Evolutionary conservation across 495 filamentous ascomycete genomes (phyloP).

Genomic region (Annulohypoxylon moriforme): DNA sequence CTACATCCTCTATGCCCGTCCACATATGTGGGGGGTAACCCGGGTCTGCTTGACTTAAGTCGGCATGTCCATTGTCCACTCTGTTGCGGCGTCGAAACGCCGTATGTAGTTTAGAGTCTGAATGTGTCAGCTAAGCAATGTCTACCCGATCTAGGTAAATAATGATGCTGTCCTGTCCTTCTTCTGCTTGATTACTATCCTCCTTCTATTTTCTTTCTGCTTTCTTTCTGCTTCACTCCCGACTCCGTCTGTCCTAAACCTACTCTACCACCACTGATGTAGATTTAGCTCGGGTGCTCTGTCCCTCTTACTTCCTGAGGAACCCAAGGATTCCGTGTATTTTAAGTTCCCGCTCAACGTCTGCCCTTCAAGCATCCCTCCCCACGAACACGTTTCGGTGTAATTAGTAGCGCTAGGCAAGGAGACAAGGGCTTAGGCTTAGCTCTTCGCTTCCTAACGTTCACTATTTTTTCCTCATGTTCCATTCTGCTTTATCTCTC

Average conservation of each 20-base stretch:
- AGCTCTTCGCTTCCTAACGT: background rate
- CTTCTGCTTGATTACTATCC: background rate
- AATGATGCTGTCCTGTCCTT: constrained; percentile 22
- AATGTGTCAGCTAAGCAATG: constrained; percentile 1
- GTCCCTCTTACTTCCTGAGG: background rate
- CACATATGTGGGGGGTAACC: background rate
- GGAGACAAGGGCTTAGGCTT: constrained; percentile 8
- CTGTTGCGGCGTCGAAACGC: constrained; percentile 9
- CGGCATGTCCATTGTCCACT: background rate
- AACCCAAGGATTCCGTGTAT: background rate
- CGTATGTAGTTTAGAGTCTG: background rate
- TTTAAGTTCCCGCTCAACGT: background rate
- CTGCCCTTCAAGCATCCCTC: background rate
- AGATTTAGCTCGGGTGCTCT: background rate
- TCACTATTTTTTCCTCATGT: background rate
- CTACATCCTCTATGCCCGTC: background rate
- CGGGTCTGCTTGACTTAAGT: background rate
- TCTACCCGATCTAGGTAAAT: background rate
- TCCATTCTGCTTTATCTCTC: background rate
- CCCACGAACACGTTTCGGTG: background rate
- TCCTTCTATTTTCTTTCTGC: constrained; percentile 4
- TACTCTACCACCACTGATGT: constrained; percentile 2
- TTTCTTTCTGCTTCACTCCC: constrained; percentile 4
- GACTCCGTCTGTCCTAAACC: background rate
- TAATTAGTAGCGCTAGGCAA: background rate